Percentiles rank a stretch among this genome's conserved stretches.
Conservation (phyloP, 2,329 filamentous ascomycete genomes). For the Apiospora pterosperma region DNA sequence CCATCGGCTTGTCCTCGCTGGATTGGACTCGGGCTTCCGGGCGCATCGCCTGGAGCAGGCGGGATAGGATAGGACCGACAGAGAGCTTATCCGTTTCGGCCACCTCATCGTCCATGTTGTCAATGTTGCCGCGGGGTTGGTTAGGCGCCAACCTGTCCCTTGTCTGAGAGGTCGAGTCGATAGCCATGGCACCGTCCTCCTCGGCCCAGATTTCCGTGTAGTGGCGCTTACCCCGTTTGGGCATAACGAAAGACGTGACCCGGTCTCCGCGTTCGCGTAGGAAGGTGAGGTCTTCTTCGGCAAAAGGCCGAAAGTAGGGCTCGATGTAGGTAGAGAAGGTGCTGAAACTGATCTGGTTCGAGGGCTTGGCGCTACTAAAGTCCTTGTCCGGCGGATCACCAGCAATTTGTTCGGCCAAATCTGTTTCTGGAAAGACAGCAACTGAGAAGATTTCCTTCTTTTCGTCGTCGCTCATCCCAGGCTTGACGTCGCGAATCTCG, state of each 20-base stretch:
- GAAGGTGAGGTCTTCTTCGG: conserved; percentile 92
- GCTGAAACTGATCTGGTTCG: conserved; percentile 88
- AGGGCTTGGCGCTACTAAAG: conserved; percentile 90
- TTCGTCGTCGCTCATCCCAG: conserved; percentile 79
- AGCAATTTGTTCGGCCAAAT: conserved; percentile 80
- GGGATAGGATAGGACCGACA: conserved; percentile 78
- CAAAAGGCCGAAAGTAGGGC: conserved; percentile 83
- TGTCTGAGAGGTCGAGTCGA: conserved; percentile 62
- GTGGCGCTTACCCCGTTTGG: conserved; percentile 76
- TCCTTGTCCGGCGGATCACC: conserved; percentile 91
- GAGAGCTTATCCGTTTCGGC: conserved; percentile 87
- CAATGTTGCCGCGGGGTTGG: conserved; percentile 79
- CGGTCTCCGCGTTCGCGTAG: conserved; percentile 87
- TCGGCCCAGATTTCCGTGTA: conserved; percentile 93
- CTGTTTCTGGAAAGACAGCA: conserved; percentile 73
- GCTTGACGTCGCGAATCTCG: conserved; percentile 74
- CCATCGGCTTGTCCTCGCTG: conserved; percentile 54
- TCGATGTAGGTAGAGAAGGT: conserved; percentile 94
- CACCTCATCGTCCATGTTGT: conserved; percentile 82
- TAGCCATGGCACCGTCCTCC: conserved; percentile 77
- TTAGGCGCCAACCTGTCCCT: conserved; percentile 72
- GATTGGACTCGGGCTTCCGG: conserved; percentile 63
- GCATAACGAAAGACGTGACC: conserved; percentile 78
- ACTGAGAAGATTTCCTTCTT: conserved; percentile 87
- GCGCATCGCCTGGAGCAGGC: conserved; percentile 76